Evolutionary conservation across 768 basidiomycete genomes (phyloP), one percentile per base, ranked within the genome.

Genomic region (Xerocomellus intermedius): DNA sequence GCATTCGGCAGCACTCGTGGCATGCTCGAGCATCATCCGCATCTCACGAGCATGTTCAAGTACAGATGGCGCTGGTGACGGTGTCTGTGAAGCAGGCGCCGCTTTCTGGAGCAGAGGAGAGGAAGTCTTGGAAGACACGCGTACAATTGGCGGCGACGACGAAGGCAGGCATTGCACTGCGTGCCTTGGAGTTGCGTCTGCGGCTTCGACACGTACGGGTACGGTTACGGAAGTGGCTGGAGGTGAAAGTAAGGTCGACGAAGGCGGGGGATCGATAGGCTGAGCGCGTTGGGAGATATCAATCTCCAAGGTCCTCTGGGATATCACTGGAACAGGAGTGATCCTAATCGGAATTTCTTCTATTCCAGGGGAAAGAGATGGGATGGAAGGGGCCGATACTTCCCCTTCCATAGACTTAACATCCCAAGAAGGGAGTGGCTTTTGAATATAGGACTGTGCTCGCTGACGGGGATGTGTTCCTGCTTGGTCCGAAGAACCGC

Each of bases 1-100:
- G 66, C 92, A 94, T 74, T 96, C 94, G 56, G 87, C 84, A 43
- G 82, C 88, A 41, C 79, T 84, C 2, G 87, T 86, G 14, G 93
- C 91, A 47, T 74, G 80, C 9, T 79, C 70, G 17, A 95, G 71
- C 53, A 89, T 75, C 19, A 78, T 77, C 32, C 88, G 84, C 74
- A 96, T 80, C 48, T 91, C 86, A 12, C 76, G 73, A 24, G 85
- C 80, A 53, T 85, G 67, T 38, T 78, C 74, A 37, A 77, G 60
- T 21, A 82, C 55, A 37, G 71, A 59, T 17, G 35, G 69, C 26
- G 53, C 68, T 41, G 55, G 67, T 38, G 56, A 57, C 22, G 45
- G 62, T 30, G 50, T 52, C 24, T 59, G 54, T 41, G 65, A 35
- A 17, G 64, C 49, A 26, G 61, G 69, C 16, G 53, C 43, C 17